Base-by-base conservation (phyloP, 164 flowering plant species). In the Vitis labrusca region DNA sequence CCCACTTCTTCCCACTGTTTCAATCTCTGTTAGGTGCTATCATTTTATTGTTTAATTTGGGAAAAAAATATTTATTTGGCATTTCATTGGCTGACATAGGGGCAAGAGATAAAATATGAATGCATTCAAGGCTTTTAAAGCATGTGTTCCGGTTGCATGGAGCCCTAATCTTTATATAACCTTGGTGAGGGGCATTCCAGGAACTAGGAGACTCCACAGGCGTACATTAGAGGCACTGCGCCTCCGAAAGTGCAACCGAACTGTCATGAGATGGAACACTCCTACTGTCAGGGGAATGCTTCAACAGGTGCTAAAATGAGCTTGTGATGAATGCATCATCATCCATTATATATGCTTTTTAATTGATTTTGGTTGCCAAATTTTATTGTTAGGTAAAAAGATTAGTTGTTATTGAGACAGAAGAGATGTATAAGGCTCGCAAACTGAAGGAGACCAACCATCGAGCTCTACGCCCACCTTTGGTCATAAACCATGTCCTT, bases 261-360 rank as follows among this genome's bases (percentile, higher is more conserved):
- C 97, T 63, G 97, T 92, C 64, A 85, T 86, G 93, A 81, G 84
- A 54, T 84, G 84, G 87, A 95, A 93, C 77, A 91, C 98, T 8
- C 98, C 99, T 49, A 88, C 93, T 12, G 85, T 90, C 10, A 75
- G 99, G 55, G 99, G 99, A 77, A 93, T 93, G 98, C 70, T 93
- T 44, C 91, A 93, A 65, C 99, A 95, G 90, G 99, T 94, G 55
- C n/a, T 10, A 47, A 8, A 13, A 49, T 14, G 23, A 19, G 13
- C 50, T 58, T 55, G 9, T 15, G 2, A 53, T 51, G 15, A 67
- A 9, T 8, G 5, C 44, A 37, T 37, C 44, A 37, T 37, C 11
- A 27, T 17, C 23, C 62, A 48, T 59, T 55, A 47, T 13, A 37
- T 9, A 19, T 52, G 56, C 56, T 59, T 15, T 48, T 27, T 23